A percentile compares a stretch with the other conserved stretches of the same genome.
Evolutionary conservation across 768 basidiomycete genomes (phyloP).

Genomic region (Coprinopsis cinerea): DNA sequence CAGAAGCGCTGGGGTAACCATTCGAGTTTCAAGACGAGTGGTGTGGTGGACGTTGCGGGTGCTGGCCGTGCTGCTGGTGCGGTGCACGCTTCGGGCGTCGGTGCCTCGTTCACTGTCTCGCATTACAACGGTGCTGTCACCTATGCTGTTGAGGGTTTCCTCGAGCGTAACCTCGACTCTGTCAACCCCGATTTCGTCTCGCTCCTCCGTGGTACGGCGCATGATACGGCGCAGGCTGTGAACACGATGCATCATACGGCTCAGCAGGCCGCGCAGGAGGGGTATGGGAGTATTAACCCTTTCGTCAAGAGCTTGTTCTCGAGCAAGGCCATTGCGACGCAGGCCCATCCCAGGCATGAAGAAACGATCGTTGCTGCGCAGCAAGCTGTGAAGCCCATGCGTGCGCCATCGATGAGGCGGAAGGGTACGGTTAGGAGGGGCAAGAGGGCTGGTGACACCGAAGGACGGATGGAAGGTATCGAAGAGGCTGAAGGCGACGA

Average conservation of each 20-base stretch:
- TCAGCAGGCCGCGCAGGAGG: constrained; percentile 35
- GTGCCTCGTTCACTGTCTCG: constrained; percentile 80
- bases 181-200: constrained; percentile 93
- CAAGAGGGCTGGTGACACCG: constrained; percentile 27
- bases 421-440: constrained; percentile 68
- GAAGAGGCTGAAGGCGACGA: constrained; percentile 42
- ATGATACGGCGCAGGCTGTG: constrained; percentile 16
- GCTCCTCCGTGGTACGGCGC: constrained; percentile 66
- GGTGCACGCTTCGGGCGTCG: constrained; percentile 66
- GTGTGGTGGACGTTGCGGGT: constrained; percentile 3
- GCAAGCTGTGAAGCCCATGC: constrained; percentile 91
- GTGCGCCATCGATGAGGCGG: constrained; percentile 83
- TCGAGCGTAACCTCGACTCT: constrained; percentile 83
- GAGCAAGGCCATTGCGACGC: constrained; percentile 83
- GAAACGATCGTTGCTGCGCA: constrained; percentile 95
- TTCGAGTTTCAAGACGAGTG: constrained; percentile 66
- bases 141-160: constrained; percentile 86
- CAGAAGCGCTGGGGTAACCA: constrained; percentile 94
- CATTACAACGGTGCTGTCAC: constrained; percentile 91
- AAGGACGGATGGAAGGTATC: constrained; percentile 35
- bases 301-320: constrained; percentile 91
- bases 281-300: constrained; percentile 78
- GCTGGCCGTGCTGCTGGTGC: constrained; percentile 36
- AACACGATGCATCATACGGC: neutral
- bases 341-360: constrained; percentile 87